phyloP scores from a whole-genome alignment of 2,329 filamentous ascomycete genomes.

The Xenosphaeropsis pyriputrescens region DNA sequence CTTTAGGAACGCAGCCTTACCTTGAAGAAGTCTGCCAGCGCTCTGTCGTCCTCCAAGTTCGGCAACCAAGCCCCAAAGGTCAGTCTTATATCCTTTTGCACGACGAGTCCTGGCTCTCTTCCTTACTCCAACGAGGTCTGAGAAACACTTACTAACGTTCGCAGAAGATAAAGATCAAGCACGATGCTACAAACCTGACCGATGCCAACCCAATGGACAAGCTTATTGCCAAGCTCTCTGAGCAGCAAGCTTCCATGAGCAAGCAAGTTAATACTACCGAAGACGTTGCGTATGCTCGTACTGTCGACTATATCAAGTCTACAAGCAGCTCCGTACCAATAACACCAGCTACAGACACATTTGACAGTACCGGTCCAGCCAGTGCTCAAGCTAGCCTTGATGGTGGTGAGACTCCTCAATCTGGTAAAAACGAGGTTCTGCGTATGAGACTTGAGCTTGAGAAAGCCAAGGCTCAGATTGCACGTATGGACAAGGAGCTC shows the following conservation, averaged over 20 bases:
- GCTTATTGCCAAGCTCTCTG: conserved; percentile 57
- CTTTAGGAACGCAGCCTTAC: conserved; percentile 6
- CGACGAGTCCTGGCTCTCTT: neutral
- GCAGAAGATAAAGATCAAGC: conserved; percentile 32
- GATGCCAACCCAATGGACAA: conserved; percentile 50
- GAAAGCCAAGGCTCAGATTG: conserved; percentile 54
- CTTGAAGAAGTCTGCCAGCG: conserved; percentile 22
- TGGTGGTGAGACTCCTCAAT: conserved; percentile 20
- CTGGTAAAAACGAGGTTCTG: conserved; percentile 40
- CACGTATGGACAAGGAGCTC: conserved; percentile 57
- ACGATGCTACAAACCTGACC: conserved; percentile 21
- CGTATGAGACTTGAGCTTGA: conserved; percentile 59
- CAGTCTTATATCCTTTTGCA: conserved; percentile 6
- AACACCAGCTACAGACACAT: conserved; percentile 43
- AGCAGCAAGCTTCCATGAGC: conserved; percentile 47
- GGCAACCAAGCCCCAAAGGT: conserved; percentile 42
- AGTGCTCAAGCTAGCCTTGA: conserved; percentile 36
- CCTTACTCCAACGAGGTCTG: neutral
- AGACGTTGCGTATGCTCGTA: conserved; percentile 9
- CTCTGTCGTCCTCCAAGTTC: conserved; percentile 36
- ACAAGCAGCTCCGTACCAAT: conserved; percentile 45
- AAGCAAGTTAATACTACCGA: conserved; percentile 35
- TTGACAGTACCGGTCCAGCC: conserved; percentile 28
- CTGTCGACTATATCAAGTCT: conserved; percentile 27
- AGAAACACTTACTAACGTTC: conserved; percentile 13